Evolutionary conservation across 1,284 basidiomycete species (phyloP), one percentile per base, ranked within the genome.

Genomic region (Boletus albobrunnescens): DNA sequence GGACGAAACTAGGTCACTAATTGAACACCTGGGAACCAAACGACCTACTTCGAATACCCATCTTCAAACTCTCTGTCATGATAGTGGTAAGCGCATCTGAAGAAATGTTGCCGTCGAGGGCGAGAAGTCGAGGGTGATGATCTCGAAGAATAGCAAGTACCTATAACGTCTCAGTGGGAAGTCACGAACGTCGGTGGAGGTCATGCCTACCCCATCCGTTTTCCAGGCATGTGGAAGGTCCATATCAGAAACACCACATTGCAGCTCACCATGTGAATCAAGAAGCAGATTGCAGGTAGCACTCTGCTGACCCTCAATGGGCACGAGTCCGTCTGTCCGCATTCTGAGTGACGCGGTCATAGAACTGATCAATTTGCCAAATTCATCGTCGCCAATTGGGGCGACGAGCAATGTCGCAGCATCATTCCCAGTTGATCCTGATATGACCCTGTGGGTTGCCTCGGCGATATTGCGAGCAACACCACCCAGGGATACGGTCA

Each of bases 381-480:
- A 85, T 0, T 76, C 68, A 63, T 95, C 92, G 39, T 75, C 59
- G 0, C 83, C 87, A 17, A 86, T 65, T 7, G 81, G 78, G 10
- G 87, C 78, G 2, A 91, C 65, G 33, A 91, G 69, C 6, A 84
- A 54, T 0, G 76, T 72, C 2, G 58, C 46, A 13, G 55, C 35
- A 16, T 72, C 64, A 13, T 64, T 49, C 11, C 57, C 57, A 20
- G 67, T 56, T 20, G 68, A 65, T 26, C 73, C 68, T 14, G 67
- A 61, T 24, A 83, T 65, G 8, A 85, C 62, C 19, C 86, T 77
- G 56, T 88, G 81, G 2, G 92, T 79, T 1, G 93, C 91, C 63
- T 96, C 91, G 1, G 94, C 91, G 39, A 99, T 82, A 64, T 99
- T 99, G 20, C 94, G 81, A 0, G 81, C 94, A 3, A 99, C 96